Percentiles rank a stretch among this genome's conserved stretches.
Conservation (phyloP, 2,329 filamentous ascomycete genomes). For the Penicillium sclerotiorum region DNA sequence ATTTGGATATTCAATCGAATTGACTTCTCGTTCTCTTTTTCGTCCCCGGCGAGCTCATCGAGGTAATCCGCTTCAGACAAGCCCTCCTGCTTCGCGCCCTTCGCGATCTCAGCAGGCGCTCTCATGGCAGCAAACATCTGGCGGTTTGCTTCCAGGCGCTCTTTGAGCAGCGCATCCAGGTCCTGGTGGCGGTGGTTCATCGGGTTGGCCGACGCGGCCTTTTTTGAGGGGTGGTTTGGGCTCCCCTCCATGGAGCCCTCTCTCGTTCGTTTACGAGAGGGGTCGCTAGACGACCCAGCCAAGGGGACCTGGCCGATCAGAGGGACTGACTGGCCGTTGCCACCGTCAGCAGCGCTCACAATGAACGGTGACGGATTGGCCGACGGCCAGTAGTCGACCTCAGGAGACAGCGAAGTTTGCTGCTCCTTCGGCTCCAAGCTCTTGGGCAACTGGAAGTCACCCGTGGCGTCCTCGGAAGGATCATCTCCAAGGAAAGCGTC, state of each 20-base stretch:
- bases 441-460: too few species aligned
- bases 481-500: constrained; percentile 38
- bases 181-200: constrained; percentile 5
- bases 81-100: background rate
- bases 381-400: too few species aligned
- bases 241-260: constrained; percentile 14
- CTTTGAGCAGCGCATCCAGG: constrained; percentile 11
- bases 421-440: too few species aligned
- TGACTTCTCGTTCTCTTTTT: constrained; percentile 17
- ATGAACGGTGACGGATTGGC: too few species aligned
- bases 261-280: constrained; percentile 21
- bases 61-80: constrained; percentile 14
- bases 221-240: constrained; percentile 15
- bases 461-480: constrained; percentile 35
- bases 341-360: too few species aligned
- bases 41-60: constrained; percentile 32
- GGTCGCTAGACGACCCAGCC: background rate
- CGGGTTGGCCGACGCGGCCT: constrained; percentile 8
- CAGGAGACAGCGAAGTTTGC: too few species aligned
- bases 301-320: too few species aligned
- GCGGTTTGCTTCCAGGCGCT: constrained; percentile 3
- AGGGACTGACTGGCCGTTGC: too few species aligned
- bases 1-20: constrained; percentile 16
- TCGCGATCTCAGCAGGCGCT: constrained; percentile 5
- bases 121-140: constrained; percentile 9